Evolutionary conservation across 345 rosid genomes (phyloP).

Genomic region (Eucalyptus tenuipes): DNA sequence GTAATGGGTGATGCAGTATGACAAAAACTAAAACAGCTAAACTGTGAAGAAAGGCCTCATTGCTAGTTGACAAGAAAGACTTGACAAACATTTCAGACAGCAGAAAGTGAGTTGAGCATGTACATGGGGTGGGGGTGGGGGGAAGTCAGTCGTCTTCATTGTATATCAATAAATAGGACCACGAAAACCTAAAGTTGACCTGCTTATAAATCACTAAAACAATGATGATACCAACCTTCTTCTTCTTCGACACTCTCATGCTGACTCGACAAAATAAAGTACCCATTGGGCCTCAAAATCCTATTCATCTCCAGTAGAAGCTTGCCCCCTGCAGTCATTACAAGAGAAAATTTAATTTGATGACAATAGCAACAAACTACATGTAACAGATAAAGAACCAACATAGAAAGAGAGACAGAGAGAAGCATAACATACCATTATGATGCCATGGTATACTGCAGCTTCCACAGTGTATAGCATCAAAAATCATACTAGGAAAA

Average conservation of each 20-base stretch:
- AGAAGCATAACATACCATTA: conserved; percentile 30
- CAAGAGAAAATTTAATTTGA: background rate
- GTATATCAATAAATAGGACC: background rate
- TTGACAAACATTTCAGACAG: background rate
- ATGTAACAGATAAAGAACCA: background rate
- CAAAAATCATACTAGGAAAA: conserved; percentile 86
- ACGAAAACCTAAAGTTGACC: background rate
- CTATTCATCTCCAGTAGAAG: conserved; percentile 93
- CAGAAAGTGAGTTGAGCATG: background rate
- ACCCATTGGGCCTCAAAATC: conserved; percentile 76
- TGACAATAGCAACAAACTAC: background rate
- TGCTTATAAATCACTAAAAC: background rate
- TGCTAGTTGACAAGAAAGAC: background rate
- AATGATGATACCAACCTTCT: conserved; percentile 37
- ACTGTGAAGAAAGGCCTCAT: background rate
- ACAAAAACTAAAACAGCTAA: background rate
- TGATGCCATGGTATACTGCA: conserved; percentile 83
- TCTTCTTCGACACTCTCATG: conserved; percentile 66
- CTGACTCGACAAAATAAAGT: conserved; percentile 74
- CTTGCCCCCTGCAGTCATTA: conserved; percentile 46
- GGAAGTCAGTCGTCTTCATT: background rate
- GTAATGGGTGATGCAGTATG: background rate
- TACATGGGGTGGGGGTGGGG: background rate
- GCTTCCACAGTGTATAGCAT: conserved; percentile 77
- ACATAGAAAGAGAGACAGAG: background rate